Evolutionary conservation across 495 filamentous ascomycete species (phyloP).

Genomic region (Talaromyces nanjingensis): DNA sequence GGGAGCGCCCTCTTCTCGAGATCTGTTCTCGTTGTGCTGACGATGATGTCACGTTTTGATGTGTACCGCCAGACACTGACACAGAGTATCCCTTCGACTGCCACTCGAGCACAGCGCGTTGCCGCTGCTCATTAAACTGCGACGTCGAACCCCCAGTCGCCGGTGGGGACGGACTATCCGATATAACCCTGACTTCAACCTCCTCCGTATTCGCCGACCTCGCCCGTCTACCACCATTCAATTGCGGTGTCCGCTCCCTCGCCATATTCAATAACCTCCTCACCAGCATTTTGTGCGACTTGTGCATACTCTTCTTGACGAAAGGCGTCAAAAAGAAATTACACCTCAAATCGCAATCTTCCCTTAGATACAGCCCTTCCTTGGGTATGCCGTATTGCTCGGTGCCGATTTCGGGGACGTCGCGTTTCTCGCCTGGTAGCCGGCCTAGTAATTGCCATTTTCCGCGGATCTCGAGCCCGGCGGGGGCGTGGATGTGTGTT

Average conservation of each 20-base stretch:
- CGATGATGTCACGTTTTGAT: neutral
- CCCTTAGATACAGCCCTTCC: slow-evolving; percentile 63
- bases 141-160: neutral
- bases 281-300: slow-evolving; percentile 59
- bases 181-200: neutral
- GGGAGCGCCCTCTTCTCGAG: neutral
- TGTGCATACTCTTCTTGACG: slow-evolving; percentile 69
- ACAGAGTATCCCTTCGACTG: slow-evolving; percentile 7
- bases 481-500: slow-evolving; percentile 68
- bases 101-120: slow-evolving; percentile 2
- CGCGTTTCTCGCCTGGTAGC: slow-evolving; percentile 53
- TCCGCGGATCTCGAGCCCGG: slow-evolving; percentile 59
- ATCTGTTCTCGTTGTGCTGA: neutral
- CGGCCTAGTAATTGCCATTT: slow-evolving; percentile 58
- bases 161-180: neutral
- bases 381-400: slow-evolving; percentile 30
- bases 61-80: neutral
- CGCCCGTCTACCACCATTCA: neutral
- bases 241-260: neutral
- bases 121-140: slow-evolving; percentile 1
- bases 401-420: slow-evolving; percentile 50
- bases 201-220: neutral
- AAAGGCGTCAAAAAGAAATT: slow-evolving; percentile 65
- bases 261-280: slow-evolving; percentile 58
- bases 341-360: slow-evolving; percentile 72